Percentiles rank a stretch among this genome's conserved stretches.
phyloP scores from a whole-genome alignment of 345 rosid genomes.

The Pugionium cornutum region DNA sequence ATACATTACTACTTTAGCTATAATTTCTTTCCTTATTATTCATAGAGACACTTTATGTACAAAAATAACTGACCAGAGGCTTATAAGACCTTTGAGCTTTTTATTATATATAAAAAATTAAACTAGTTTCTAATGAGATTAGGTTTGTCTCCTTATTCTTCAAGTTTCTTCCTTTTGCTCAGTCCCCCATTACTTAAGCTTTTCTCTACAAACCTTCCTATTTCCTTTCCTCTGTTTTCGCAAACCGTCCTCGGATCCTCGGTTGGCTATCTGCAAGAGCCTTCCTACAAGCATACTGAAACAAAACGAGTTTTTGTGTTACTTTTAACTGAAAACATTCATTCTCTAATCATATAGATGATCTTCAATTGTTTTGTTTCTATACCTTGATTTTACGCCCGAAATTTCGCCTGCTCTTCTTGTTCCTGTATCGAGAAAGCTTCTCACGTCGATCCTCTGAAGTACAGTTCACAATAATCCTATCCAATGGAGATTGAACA shows the following conservation, averaged over 20 bases:
- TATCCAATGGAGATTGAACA: slow-evolving; percentile 62
- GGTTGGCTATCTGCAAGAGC: slow-evolving; percentile 99
- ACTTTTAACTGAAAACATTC: not conserved
- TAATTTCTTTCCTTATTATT: slow-evolving; percentile 32
- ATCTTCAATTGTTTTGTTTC: not conserved
- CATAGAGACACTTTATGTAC: slow-evolving; percentile 28
- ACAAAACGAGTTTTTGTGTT: not conserved
- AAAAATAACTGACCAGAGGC: slow-evolving; percentile 28
- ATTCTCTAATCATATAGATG: not conserved
- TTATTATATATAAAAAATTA: slow-evolving; percentile 20
- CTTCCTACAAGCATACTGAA: slow-evolving; percentile 99
- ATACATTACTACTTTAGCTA: slow-evolving; percentile 29
- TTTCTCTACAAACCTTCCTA: slow-evolving; percentile 14
- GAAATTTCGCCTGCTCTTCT: slow-evolving; percentile 92
- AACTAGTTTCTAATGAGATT: slow-evolving; percentile 33
- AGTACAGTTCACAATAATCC: slow-evolving; percentile 50
- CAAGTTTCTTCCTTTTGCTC: slow-evolving; percentile 28
- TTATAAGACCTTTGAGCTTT: slow-evolving; percentile 19
- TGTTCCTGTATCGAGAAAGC: slow-evolving; percentile 90
- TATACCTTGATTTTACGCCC: slow-evolving; percentile 93
- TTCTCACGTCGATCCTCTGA: slow-evolving; percentile 84
- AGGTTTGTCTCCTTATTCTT: slow-evolving; percentile 28
- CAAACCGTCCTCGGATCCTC: slow-evolving; percentile 96
- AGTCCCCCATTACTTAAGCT: not conserved
- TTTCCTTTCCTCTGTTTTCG: slow-evolving; percentile 79